Evolutionary conservation across 805 yeast species (phyloP).

Genomic region (Crinitomyces ghanaensis): DNA sequence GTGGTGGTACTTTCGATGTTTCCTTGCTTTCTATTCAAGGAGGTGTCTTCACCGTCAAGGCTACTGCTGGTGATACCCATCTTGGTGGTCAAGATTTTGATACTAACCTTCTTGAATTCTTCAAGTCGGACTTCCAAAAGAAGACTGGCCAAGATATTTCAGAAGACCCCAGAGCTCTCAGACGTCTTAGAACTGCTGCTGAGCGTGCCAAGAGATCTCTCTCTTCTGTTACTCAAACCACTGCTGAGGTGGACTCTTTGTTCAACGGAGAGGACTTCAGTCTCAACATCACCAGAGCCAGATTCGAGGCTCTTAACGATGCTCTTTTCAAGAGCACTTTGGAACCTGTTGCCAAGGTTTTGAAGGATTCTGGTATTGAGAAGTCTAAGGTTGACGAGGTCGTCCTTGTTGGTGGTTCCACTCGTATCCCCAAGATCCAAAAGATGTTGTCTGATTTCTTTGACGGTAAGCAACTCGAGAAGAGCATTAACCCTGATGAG

Average conservation of each 20-base stretch:
- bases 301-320: slow-evolving; percentile 94
- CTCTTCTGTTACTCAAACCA: slow-evolving; percentile 91
- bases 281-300: slow-evolving; percentile 90
- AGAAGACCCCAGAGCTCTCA: slow-evolving; percentile 84
- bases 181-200: slow-evolving; percentile 98
- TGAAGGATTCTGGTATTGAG: slow-evolving; percentile 80
- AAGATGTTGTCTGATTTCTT: slow-evolving; percentile 88
- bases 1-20: slow-evolving; percentile 98
- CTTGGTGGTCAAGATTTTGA: slow-evolving; percentile 99
- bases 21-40: slow-evolving; percentile 84
- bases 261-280: slow-evolving; percentile 93
- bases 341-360: slow-evolving; percentile 89
- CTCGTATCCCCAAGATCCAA: slow-evolving; percentile 98
- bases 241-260: slow-evolving; percentile 92
- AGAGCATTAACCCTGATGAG: slow-evolving; percentile 97
- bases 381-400: slow-evolving; percentile 86
- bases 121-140: slow-evolving; percentile 89
- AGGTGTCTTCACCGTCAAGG: slow-evolving; percentile 94
- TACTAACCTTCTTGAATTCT: slow-evolving; percentile 87
- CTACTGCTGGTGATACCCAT: slow-evolving; percentile 99
- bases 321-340: slow-evolving; percentile 86
- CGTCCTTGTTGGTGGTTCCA: slow-evolving; percentile 96
- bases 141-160: slow-evolving; percentile 89
- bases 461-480: slow-evolving; percentile 93
- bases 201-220: slow-evolving; percentile 98